Evolutionary conservation across 1,139 yeast species (phyloP).

Genomic region (Yamadazyma sp.): DNA sequence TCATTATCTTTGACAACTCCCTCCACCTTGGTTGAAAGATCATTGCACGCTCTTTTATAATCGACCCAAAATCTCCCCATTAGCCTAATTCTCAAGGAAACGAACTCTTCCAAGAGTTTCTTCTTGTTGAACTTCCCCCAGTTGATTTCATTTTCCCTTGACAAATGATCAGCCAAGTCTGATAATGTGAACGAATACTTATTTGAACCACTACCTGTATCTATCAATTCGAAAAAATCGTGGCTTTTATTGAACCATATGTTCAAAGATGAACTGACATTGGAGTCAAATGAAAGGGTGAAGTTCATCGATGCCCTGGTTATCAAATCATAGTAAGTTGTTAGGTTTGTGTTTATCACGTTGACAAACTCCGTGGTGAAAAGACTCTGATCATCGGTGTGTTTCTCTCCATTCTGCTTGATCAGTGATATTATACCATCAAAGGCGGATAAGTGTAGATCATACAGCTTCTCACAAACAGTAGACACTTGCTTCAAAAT

Average conservation of each 20-base stretch:
- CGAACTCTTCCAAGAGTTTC: slow-evolving; percentile 9
- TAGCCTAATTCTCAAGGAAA: slow-evolving; percentile 1
- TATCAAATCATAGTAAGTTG: slow-evolving; percentile 11
- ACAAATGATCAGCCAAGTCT: slow-evolving; percentile 8
- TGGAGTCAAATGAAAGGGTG: slow-evolving; percentile 10
- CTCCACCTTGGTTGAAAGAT: neutral
- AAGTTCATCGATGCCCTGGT: slow-evolving; percentile 12
- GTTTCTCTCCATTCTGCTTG: neutral
- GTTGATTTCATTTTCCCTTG: slow-evolving; percentile 5
- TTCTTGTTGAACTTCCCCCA: slow-evolving; percentile 13
- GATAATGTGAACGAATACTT: slow-evolving; percentile 5
- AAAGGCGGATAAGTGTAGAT: slow-evolving; percentile 2
- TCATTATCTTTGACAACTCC: slow-evolving; percentile 1
- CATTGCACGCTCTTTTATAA: slow-evolving; percentile 3
- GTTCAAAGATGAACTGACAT: slow-evolving; percentile 7
- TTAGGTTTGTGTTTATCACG: slow-evolving; percentile 12
- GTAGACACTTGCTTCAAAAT: slow-evolving; percentile 1
- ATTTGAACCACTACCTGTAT: neutral
- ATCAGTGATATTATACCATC: neutral
- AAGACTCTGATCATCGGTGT: slow-evolving; percentile 2
- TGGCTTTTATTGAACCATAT: slow-evolving; percentile 11
- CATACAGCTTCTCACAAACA: slow-evolving; percentile 7
- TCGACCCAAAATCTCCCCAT: slow-evolving; percentile 3
- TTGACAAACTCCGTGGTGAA: slow-evolving; percentile 13
- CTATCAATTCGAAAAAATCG: slow-evolving; percentile 5